Conservation (phyloP, 129 eudicot genomes). For the Lactuca sativa region DNA sequence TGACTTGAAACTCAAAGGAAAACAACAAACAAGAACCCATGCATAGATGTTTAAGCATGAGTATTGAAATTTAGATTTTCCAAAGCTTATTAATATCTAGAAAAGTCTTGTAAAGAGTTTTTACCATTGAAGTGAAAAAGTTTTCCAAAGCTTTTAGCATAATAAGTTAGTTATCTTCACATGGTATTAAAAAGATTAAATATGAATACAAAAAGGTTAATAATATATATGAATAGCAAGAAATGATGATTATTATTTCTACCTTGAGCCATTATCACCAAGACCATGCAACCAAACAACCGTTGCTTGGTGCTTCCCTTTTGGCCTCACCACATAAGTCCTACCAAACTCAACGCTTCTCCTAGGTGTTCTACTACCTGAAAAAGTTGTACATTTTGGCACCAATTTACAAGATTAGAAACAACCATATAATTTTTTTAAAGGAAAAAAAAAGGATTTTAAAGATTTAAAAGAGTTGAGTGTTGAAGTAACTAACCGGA, state of each 20-base stretch:
- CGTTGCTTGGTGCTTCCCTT: slow-evolving; percentile 95
- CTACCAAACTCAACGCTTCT: slow-evolving; percentile 84
- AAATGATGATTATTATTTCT: slow-evolving; percentile 1
- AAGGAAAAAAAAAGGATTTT: no score
- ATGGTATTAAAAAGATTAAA: no score
- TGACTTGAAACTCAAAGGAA: neutral
- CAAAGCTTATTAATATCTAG: neutral
- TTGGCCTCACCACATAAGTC: slow-evolving; percentile 97
- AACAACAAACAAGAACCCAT: neutral
- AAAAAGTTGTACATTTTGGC: neutral
- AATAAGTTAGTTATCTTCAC: neutral
- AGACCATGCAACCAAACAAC: slow-evolving; percentile 99
- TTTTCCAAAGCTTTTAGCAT: neutral
- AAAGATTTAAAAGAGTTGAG: neutral
- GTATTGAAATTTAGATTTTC: neutral
- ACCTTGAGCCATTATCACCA: slow-evolving; percentile 99
- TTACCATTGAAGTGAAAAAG: neutral
- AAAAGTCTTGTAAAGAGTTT: no score
- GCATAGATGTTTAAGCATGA: slow-evolving; percentile 3
- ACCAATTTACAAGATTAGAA: slow-evolving; percentile 15
- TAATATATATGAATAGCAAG: slow-evolving; percentile 4
- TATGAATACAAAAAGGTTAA: no score
- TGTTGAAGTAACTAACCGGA: slow-evolving; percentile 75
- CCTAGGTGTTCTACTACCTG: slow-evolving; percentile 82
- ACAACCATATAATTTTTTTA: neutral